phyloP scores from a whole-genome alignment of 257 asterid genomes.

The Solanum rostratum region DNA sequence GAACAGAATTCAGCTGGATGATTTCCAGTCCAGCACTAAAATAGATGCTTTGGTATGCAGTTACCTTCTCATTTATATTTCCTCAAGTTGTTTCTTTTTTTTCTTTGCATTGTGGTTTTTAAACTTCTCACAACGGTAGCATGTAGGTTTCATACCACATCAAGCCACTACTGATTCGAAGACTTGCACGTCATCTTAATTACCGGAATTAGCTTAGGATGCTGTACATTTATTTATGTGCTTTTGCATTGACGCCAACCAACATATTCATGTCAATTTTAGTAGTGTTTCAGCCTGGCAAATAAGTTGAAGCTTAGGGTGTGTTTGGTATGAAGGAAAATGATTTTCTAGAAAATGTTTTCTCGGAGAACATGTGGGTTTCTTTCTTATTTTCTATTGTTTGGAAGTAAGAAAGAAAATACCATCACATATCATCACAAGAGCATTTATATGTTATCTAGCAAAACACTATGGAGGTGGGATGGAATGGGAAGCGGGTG shows the following conservation, averaged over 20 bases:
- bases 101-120: background rate
- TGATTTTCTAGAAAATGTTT: too few relatives aligned
- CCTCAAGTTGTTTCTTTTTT: background rate
- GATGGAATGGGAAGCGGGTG: too few relatives aligned
- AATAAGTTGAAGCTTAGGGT: background rate
- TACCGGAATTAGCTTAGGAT: background rate
- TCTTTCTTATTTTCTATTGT: too few relatives aligned
- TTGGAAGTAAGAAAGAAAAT: too few relatives aligned
- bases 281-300: background rate
- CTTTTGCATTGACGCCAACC: background rate
- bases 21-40: conserved; percentile 84
- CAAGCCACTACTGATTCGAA: background rate
- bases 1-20: conserved; percentile 57
- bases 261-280: background rate
- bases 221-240: background rate
- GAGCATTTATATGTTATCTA: too few relatives aligned
- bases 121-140: background rate
- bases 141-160: background rate
- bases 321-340: too few relatives aligned
- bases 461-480: too few relatives aligned
- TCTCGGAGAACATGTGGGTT: too few relatives aligned
- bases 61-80: background rate
- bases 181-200: background rate
- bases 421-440: too few relatives aligned
- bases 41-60: conserved; percentile 84